Evolutionary conservation across 1,284 basidiomycete genomes (phyloP), one percentile per base, ranked within the genome.

Genomic region (Inonotus hispidus): DNA sequence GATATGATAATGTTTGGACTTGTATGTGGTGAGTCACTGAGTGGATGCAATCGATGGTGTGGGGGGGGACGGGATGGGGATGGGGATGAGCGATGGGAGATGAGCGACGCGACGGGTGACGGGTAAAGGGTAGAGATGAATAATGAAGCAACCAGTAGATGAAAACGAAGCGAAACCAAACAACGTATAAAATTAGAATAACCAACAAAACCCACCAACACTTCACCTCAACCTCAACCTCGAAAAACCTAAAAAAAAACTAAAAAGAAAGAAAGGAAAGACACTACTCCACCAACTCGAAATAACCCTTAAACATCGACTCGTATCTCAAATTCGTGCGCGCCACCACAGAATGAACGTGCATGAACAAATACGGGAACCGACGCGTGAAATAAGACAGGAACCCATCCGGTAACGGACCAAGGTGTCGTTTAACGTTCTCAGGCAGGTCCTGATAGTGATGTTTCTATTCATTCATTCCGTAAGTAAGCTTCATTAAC

Each of bases 361-460:
- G 95, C 64, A 98, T 76, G 79, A 99, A 95, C 19, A 99, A 80
- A 39, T 76, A 78, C 3, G 96, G 96, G 75, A 91, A 99, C n/a
- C 94, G 85, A 45, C 84, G 80, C 0, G 94, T 97, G 71, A 98
- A 99, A 74, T 98, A 99, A 3, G 80, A 76, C 60, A 99, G 75
- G 78, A 94, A 99, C 11, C 95, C 95, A 64, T 92, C 88, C 0
- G 97, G 96, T 78, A 98, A 87, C 3, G 88, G 77, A 7, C 95
- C 95, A 13, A 98, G 79, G 71, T 91, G 86, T 60, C 88, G 83
- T 71, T 93, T 94, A 45, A 95, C 90, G 63, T 88, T 86, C 59
- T 94, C 91, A 1, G 95, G 95, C 21, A 98, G 77, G 72, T 96
- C 94, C 75, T 98, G 96, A 71, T 97, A 98, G 72, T 99, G 96